Evolutionary conservation across 2,329 filamentous ascomycete genomes (phyloP).

Genomic region (Sordariomycetes sp.): DNA sequence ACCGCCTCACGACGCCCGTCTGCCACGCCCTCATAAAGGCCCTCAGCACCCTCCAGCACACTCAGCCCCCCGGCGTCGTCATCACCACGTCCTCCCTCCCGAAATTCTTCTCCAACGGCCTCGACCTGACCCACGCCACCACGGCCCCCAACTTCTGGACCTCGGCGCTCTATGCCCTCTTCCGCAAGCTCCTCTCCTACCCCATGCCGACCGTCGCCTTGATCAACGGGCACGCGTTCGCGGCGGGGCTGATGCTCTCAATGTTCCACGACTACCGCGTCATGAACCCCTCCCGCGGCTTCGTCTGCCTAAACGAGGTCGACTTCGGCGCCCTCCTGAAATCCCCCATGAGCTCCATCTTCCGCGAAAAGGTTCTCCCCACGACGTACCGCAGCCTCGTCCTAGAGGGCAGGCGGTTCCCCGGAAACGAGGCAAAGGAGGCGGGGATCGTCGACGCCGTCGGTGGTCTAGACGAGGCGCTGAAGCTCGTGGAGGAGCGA

Average conservation of each 20-base stretch:
- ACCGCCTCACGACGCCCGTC: constrained; percentile 58
- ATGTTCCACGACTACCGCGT: constrained; percentile 78
- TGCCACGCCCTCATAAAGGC: constrained; percentile 54
- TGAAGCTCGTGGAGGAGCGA: constrained; percentile 45
- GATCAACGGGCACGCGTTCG: constrained; percentile 70
- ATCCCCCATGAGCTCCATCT: constrained; percentile 61
- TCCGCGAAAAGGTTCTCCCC: constrained; percentile 52
- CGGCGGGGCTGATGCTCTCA: constrained; percentile 67
- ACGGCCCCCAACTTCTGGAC: constrained; percentile 48
- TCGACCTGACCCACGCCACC: constrained; percentile 60
- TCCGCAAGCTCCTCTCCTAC: constrained; percentile 24
- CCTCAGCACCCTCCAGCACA: constrained; percentile 59
- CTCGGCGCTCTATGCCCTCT: constrained; percentile 11
- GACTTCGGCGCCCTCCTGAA: constrained; percentile 67
- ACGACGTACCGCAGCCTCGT: constrained; percentile 49
- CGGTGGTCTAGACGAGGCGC: constrained; percentile 49
- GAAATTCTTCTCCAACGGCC: constrained; percentile 75
- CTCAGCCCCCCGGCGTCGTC: constrained; percentile 55
- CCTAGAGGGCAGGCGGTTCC: constrained; percentile 60
- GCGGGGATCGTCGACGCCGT: constrained; percentile 56
- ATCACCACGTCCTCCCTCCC: constrained; percentile 61
- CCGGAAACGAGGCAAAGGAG: constrained; percentile 47
- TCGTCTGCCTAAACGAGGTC: constrained; percentile 68
- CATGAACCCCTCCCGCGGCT: constrained; percentile 58
- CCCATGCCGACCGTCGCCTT: constrained; percentile 76